Evolutionary conservation across 345 rosid genomes (phyloP).

Genomic region (Boechera retrofracta): DNA sequence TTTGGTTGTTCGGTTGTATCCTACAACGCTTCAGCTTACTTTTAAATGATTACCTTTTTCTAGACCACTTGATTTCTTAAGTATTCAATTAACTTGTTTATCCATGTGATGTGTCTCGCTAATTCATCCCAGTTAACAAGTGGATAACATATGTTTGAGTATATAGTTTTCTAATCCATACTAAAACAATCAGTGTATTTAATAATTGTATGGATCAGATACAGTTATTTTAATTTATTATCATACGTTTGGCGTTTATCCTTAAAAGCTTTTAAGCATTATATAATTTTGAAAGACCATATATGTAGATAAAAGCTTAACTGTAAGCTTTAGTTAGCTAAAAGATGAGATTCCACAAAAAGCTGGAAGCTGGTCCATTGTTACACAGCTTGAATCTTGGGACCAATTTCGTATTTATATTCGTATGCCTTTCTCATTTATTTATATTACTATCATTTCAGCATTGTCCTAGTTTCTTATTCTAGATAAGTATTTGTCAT

Average conservation of each 20-base stretch:
- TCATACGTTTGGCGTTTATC: slow-evolving; percentile 3
- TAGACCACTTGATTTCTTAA: slow-evolving; percentile 21
- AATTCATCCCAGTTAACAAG: background rate
- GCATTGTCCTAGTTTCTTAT: background rate
- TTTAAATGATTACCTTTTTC: slow-evolving; percentile 20
- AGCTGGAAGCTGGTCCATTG: slow-evolving; percentile 44
- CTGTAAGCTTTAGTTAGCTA: slow-evolving; percentile 42
- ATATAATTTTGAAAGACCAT: slow-evolving; percentile 39
- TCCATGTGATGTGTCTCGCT: slow-evolving; percentile 37
- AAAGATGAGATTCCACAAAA: slow-evolving; percentile 42
- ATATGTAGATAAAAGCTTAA: slow-evolving; percentile 37
- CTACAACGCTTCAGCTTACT: slow-evolving; percentile 22
- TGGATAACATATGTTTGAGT: background rate
- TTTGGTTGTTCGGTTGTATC: slow-evolving; percentile 40
- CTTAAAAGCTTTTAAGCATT: slow-evolving; percentile 14
- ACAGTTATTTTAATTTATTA: background rate
- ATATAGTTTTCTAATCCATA: background rate
- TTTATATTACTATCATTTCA: slow-evolving; percentile 11
- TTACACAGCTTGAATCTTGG: slow-evolving; percentile 45
- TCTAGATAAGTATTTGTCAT: background rate
- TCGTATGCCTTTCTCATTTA: slow-evolving; percentile 23
- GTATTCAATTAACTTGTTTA: slow-evolving; percentile 9
- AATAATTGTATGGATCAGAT: background rate
- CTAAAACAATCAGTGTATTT: background rate
- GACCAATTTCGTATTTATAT: slow-evolving; percentile 45